Conservation (phyloP, 2,329 filamentous ascomycete species). For the Penicillium sp. region DNA sequence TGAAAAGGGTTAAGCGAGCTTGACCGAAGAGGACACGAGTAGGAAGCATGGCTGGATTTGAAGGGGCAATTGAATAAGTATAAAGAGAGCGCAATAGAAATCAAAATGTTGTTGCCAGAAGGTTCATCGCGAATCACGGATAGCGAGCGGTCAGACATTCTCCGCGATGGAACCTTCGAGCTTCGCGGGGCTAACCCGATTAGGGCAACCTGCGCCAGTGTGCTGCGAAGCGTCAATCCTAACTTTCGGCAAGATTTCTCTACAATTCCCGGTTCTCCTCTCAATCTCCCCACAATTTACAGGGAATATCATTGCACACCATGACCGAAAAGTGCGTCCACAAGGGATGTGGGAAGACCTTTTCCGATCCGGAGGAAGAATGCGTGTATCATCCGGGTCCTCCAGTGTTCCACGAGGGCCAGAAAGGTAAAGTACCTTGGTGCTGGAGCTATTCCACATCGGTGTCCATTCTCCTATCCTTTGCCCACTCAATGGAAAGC, state of each 20-base stretch:
- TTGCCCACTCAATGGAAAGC: not conserved
- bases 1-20: slow-evolving; percentile 59
- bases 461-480: not conserved
- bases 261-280: not conserved
- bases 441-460: slow-evolving; percentile 21
- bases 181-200: slow-evolving; percentile 36
- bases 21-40: slow-evolving; percentile 31
- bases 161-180: slow-evolving; percentile 43
- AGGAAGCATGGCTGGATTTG: slow-evolving; percentile 27
- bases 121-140: not conserved
- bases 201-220: slow-evolving; percentile 23
- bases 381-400: slow-evolving; percentile 93
- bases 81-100: not conserved
- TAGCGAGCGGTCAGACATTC: slow-evolving; percentile 11
- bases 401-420: slow-evolving; percentile 94
- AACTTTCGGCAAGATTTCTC: not conserved
- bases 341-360: slow-evolving; percentile 89
- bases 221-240: not conserved
- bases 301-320: slow-evolving; percentile 9
- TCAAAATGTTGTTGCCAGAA: not conserved
- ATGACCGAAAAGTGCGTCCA: slow-evolving; percentile 77
- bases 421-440: slow-evolving; percentile 72
- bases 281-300: not conserved
- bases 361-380: slow-evolving; percentile 75
- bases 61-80: not conserved